Base-by-base conservation (phyloP, 2,329 filamentous ascomycete species). In the Fusarium protoensiforme region DNA sequence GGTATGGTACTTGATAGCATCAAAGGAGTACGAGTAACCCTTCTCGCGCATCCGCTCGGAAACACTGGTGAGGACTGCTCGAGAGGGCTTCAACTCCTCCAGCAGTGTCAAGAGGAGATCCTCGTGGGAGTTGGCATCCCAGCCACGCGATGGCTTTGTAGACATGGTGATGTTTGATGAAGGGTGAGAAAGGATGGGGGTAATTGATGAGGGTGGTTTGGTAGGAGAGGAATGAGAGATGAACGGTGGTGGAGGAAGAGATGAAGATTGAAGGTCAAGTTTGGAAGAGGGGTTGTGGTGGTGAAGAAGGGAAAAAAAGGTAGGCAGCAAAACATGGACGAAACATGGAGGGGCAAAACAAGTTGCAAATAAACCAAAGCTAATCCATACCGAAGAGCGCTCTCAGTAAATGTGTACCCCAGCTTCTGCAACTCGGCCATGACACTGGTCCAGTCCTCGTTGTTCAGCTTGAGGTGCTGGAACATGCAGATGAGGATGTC, bases 401-500 rank as follows among this genome's bases (percentile, higher is more conserved):
- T 79, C 31, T 82, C 78, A 4, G 81, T 81, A 60, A 85, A 86
- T 0, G 73, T 72, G 63, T 87, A 85, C 11, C 84, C 85, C 64
- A 80, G 79, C 7, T 70, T 76, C 0, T 78, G 73, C 41, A 87
- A 77, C 6, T 84, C 76, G 0, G 75, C 75, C 75, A 85, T 80
- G 8, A 87, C 77, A n/a, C 81, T 78, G 24, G 75, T 48, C 73
- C 81, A 83, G 13, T 84, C 79, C 1, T 75, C 75, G 0, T 69
- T 41, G 3, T 69, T 77, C 3, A 84, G 80, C 39, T 79, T 82
- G 62, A 84, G 71, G 8, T 82, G 77, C 29, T 81, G 79, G n/a
- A 84, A 76, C 27, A 87, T 66, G 31, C 81, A 82, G 8, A 83
- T 64, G 38, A 88, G 80, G 46, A 88, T 83, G 43, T 85, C 84